phyloP scores from a whole-genome alignment of 257 asterid species.

The Solanum corneliomulleri region DNA sequence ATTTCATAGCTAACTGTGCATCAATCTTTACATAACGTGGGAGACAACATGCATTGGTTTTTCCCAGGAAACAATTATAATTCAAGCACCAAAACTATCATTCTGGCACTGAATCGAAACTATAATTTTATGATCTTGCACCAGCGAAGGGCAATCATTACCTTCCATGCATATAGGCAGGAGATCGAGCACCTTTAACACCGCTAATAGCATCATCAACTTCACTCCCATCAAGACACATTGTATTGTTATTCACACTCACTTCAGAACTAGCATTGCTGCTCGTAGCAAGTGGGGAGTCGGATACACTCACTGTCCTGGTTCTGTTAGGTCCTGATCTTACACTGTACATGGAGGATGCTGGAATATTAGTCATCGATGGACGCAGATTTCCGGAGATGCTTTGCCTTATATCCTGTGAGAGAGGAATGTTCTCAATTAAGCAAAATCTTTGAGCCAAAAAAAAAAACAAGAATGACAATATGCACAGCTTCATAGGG shows the following conservation, averaged over 20 bases:
- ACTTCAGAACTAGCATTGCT: conserved; percentile 8
- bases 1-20: not conserved
- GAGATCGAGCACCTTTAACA: conserved; percentile 54
- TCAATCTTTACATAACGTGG: not conserved
- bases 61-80: not conserved
- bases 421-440: not conserved
- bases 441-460: not conserved
- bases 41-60: not conserved
- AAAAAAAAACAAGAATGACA: not conserved
- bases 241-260: conserved; percentile 4
- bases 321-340: conserved; percentile 7
- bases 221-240: conserved; percentile 9
- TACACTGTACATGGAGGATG: conserved; percentile 9
- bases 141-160: conserved; percentile 11
- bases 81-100: not conserved
- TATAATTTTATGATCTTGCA: not conserved
- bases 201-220: conserved; percentile 60
- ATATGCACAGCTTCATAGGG: not conserved
- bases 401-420: conserved; percentile 15
- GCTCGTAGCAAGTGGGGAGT: conserved; percentile 10
- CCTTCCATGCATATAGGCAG: conserved; percentile 55
- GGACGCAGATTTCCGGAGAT: conserved; percentile 1
- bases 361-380: not conserved
- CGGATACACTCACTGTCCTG: conserved; percentile 3
- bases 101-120: not conserved